Evolutionary conservation across 1,284 basidiomycete genomes (phyloP), one percentile per base, ranked within the genome.

Genomic region (Leccinum subspadiceum): DNA sequence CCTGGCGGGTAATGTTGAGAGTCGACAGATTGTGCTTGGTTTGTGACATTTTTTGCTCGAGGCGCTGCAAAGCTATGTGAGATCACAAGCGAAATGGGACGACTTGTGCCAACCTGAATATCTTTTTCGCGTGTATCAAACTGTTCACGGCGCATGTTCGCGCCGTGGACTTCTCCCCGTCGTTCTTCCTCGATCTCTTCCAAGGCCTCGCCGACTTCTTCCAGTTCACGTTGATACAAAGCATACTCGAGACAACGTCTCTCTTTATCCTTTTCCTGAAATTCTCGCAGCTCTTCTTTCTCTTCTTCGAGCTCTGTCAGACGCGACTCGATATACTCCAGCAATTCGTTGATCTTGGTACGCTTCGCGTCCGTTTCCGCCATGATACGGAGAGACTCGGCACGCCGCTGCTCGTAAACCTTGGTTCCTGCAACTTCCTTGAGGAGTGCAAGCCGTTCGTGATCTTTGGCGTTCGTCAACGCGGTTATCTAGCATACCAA

Each of bases 371-470:
- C 94, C 56, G 97, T 99, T 71, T 98, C 96, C 48, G 93, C 85
- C 92, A 99, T 97, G 73, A 99, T 96, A 58, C 93, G 90, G 31
- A 96, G 81, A 10, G 94, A 96, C 73, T 99, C 96, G 1, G 91
- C 70, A 12, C 97, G 85, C 55, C 96, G 89, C 70, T 97, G 92
- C 75, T 99, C 97, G 73, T 99, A 99, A 1, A 99, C 95, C 68
- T 97, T 94, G 0, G 97, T 99, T 1, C 97, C 97, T 0, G 97
- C 97, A 0, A 99, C 96, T 74, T 99, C 97, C 72, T 99, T 99
- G 54, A 99, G 81, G 15, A 99, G 82, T 1, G 92, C 88, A 4
- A 99, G 83, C 2, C 97, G 87, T 73, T 99, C 96, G 63, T 90
- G 86, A 70, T 99, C 97, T 75, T 97, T 97, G 41, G 96, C 96